These are phyloP conservation scores for Cucurbita maxima DNA, from an alignment of 306 rosid species.

Conservation along the genomic window DNA sequence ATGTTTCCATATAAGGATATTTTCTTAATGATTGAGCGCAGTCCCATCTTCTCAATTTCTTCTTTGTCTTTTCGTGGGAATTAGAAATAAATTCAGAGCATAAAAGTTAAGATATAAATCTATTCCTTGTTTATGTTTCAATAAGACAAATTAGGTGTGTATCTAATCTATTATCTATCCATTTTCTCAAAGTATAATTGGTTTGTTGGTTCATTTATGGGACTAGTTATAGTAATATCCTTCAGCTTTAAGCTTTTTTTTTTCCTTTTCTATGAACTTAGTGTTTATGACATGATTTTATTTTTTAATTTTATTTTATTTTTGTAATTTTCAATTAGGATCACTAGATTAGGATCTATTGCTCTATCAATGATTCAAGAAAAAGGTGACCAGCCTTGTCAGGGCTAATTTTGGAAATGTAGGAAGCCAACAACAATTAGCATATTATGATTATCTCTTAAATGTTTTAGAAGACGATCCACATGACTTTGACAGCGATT, in stretches of 20 bases:
- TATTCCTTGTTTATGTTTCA: too few species aligned
- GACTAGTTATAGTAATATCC: background rate
- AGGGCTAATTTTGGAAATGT: constrained; percentile 6
- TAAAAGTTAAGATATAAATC: too few species aligned
- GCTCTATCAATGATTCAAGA: constrained; percentile 35
- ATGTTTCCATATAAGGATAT: too few species aligned
- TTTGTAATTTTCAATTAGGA: constrained; percentile 20
- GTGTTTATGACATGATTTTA: background rate
- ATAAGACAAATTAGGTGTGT: too few species aligned
- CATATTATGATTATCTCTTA: too few species aligned
- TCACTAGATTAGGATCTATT: constrained; percentile 9
- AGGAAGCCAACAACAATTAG: too few species aligned
- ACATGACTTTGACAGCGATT: too few species aligned
- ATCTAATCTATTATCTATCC: background rate
- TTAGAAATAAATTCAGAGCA: too few species aligned
- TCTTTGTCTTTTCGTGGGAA: too few species aligned
- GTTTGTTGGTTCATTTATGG: background rate
- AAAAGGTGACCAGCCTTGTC: constrained; percentile 11
- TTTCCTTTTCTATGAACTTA: background rate
- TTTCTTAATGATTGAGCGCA: too few species aligned
- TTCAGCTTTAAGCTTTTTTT: background rate
- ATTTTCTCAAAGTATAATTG: background rate
- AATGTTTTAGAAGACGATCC: too few species aligned
- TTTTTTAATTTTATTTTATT: background rate
- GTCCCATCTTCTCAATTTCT: too few species aligned